Evolutionary conservation across 1,139 yeast genomes (phyloP).

Genomic region (Diutina pseudorugosa): DNA sequence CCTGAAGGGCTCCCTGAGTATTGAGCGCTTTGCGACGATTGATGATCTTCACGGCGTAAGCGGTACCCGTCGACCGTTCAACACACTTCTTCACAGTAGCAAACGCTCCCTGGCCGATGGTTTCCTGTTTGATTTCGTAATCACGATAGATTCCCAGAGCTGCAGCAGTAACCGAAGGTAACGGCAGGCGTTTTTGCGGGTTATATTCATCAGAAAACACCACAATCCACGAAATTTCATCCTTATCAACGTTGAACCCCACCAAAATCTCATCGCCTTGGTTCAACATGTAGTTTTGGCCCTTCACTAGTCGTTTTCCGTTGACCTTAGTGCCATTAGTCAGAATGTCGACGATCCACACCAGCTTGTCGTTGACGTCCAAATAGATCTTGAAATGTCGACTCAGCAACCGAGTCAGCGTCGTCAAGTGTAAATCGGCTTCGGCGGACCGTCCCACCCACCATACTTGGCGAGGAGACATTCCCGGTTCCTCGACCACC

Average conservation of each 20-base stretch:
- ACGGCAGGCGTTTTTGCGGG: conserved; percentile 15
- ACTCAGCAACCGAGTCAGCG: conserved; percentile 63
- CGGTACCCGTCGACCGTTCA: conserved; percentile 70
- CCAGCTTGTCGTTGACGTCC: conserved; percentile 37
- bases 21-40: conserved; percentile 65
- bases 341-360: conserved; percentile 58
- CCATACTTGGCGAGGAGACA: conserved; percentile 38
- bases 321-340: conserved; percentile 91
- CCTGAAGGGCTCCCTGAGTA: conserved; percentile 50
- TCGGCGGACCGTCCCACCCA: conserved; percentile 64
- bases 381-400: conserved; percentile 66
- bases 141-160: conserved; percentile 50
- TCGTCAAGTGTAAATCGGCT: conserved; percentile 47
- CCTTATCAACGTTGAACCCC: conserved; percentile 66
- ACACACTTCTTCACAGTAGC: conserved; percentile 90
- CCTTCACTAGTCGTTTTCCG: conserved; percentile 58
- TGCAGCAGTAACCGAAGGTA: not conserved
- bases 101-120: conserved; percentile 94
- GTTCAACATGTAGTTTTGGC: conserved; percentile 69
- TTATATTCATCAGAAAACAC: conserved; percentile 39
- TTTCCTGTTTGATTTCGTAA: conserved; percentile 69
- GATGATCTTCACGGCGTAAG: conserved; percentile 85
- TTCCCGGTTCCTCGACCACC: conserved; percentile 9
- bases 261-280: conserved; percentile 91
- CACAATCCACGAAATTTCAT: conserved; percentile 65